Conservation (phyloP, 805 yeast genomes). For the Candida sithepensis region DNA sequence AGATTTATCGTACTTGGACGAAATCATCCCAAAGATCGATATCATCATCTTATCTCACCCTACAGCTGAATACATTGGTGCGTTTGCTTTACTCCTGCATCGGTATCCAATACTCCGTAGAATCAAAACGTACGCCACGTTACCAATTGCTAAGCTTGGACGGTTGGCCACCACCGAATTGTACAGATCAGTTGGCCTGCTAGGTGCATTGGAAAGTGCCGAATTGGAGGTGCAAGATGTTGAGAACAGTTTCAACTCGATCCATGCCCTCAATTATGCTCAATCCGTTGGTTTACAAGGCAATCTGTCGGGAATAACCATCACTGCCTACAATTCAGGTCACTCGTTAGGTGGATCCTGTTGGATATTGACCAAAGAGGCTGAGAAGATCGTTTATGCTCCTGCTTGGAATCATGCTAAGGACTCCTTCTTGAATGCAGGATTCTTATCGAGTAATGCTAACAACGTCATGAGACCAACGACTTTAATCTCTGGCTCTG, state of each 20-base stretch:
- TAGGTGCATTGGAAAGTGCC: constrained; percentile 66
- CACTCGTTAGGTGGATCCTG: constrained; percentile 91
- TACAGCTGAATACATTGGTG: constrained; percentile 74
- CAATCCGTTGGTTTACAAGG: constrained; percentile 69
- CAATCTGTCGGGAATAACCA: constrained; percentile 51
- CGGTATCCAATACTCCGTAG: constrained; percentile 56
- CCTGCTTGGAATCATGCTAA: constrained; percentile 94
- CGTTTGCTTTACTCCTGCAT: constrained; percentile 62
- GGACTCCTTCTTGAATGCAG: constrained; percentile 78
- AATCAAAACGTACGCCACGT: constrained; percentile 79
- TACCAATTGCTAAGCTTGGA: constrained; percentile 88
- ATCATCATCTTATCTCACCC: constrained; percentile 83
- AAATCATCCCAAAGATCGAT: constrained; percentile 49
- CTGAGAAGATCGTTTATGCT: constrained; percentile 82
- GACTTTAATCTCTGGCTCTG: constrained; percentile 71
- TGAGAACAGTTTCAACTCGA: constrained; percentile 73
- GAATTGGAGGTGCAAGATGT: constrained; percentile 66
- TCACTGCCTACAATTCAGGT: constrained; percentile 88
- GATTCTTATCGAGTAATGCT: neutral
- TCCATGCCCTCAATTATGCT: constrained; percentile 68
- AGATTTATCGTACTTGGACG: constrained; percentile 39
- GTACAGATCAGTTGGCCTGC: constrained; percentile 66
- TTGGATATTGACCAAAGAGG: constrained; percentile 72
- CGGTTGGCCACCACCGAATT: constrained; percentile 80
- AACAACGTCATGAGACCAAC: constrained; percentile 57